Percentiles rank a stretch among this genome's conserved stretches.
These are phyloP conservation scores for Boletellus deceptivus DNA, from an alignment of 1,284 basidiomycete species.

Conservation along the genomic window DNA sequence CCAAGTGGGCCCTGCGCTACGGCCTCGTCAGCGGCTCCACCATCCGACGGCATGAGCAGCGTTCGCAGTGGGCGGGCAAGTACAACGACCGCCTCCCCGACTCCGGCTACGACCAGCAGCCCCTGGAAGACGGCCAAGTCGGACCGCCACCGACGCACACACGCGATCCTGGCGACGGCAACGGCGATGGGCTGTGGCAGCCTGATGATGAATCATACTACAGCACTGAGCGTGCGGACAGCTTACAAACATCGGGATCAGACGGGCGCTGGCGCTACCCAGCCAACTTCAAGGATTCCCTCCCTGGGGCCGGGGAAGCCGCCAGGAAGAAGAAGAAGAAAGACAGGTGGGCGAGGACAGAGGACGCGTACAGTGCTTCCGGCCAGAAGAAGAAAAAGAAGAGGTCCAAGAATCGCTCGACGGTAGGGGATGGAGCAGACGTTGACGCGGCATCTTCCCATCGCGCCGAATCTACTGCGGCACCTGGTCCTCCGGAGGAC, in stretches of 20 bases:
- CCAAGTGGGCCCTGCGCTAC: constrained; percentile 90
- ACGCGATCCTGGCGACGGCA: constrained; percentile 23
- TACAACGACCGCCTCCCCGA: constrained; percentile 82
- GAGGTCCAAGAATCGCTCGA: constrained; percentile 54
- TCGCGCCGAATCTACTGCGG: constrained; percentile 42
- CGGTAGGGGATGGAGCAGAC: constrained; percentile 41
- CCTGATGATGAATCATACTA: constrained; percentile 74
- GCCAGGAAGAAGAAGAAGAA: constrained; percentile 69
- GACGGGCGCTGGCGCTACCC: constrained; percentile 75
- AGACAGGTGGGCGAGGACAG: constrained; percentile 79
- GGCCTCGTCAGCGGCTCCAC: constrained; percentile 81
- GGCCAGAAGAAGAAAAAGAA: constrained; percentile 49
- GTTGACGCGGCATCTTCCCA: constrained; percentile 43
- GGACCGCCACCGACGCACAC: constrained; percentile 14
- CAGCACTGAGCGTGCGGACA: constrained; percentile 42
- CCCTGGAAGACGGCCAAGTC: constrained; percentile 77
- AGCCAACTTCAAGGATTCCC: constrained; percentile 72
- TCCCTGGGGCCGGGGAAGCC: constrained; percentile 40
- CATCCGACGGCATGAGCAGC: constrained; percentile 72
- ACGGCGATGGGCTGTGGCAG: constrained; percentile 59
- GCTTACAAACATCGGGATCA: constrained; percentile 31
- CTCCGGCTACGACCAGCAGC: constrained; percentile 69
- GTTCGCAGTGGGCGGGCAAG: constrained; percentile 83
- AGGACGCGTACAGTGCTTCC: constrained; percentile 69
- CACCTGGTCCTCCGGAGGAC: constrained; percentile 61